A percentile compares a stretch with the other conserved stretches of the same genome.
Conservation (phyloP, 257 asterid genomes). For the Orobanche coerulescens region DNA sequence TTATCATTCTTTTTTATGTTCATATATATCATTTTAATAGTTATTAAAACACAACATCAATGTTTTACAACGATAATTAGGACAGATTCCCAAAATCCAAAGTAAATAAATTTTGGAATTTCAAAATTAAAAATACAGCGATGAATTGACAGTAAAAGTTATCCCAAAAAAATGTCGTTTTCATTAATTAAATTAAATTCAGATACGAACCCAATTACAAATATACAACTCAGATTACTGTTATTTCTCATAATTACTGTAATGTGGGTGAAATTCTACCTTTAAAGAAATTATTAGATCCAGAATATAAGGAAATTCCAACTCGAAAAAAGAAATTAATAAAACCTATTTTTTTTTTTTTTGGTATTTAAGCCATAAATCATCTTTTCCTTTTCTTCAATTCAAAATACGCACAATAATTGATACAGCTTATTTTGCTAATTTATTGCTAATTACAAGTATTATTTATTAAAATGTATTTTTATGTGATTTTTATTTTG, state of each 20-base stretch:
- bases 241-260: background rate
- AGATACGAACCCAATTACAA: background rate
- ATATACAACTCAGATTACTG: background rate
- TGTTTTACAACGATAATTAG: background rate
- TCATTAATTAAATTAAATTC: background rate
- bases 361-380: background rate
- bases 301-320: background rate
- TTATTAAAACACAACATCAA: background rate
- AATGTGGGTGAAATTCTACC: background rate
- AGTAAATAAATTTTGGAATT: background rate
- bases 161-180: background rate
- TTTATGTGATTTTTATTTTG: no score
- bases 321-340: no score
- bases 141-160: slow-evolving; percentile 12
- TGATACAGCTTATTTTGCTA: no score
- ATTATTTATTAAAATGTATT: no score
- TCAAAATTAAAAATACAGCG: background rate
- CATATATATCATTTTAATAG: background rate
- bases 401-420: background rate
- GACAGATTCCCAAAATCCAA: background rate
- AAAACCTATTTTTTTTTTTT: no score
- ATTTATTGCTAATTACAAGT: no score
- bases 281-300: background rate
- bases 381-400: no score
- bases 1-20: no score